These are phyloP conservation scores for Physcia stellaris DNA, from an alignment of 495 filamentous ascomycete genomes.

Conservation along the genomic window DNA sequence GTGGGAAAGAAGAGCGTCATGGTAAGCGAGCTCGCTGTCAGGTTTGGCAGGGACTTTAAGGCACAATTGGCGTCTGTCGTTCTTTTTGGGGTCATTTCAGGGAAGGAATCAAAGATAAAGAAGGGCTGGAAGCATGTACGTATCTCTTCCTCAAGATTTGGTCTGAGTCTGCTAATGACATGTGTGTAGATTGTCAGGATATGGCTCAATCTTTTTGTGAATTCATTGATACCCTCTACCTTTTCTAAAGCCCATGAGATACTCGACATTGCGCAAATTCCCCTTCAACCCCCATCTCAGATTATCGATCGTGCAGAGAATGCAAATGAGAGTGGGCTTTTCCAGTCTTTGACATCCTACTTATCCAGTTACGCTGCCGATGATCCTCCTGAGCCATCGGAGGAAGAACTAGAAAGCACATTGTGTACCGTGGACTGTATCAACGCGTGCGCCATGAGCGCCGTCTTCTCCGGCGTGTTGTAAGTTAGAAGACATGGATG, in stretches of 20 bases:
- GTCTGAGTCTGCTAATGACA: constrained; percentile 10
- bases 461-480: constrained; percentile 75
- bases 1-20: constrained; percentile 86
- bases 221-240: constrained; percentile 80
- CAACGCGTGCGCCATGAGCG: constrained; percentile 71
- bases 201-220: constrained; percentile 91
- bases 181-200: constrained; percentile 60
- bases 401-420: constrained; percentile 93
- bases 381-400: constrained; percentile 92
- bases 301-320: constrained; percentile 79
- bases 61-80: constrained; percentile 90
- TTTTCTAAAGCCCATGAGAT: constrained; percentile 56
- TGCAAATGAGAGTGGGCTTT: constrained; percentile 63
- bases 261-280: constrained; percentile 70
- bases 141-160: constrained; percentile 4
- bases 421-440: constrained; percentile 90
- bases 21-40: constrained; percentile 96
- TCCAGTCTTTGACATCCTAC: constrained; percentile 89
- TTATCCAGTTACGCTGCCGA: constrained; percentile 98
- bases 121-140: constrained; percentile 76
- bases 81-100: constrained; percentile 75
- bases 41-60: constrained; percentile 87
- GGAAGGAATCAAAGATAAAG: constrained; percentile 62
- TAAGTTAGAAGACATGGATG: constrained; percentile 28
- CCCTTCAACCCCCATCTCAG: constrained; percentile 80